Percentiles rank a stretch among this genome's conserved stretches.
Evolutionary conservation across 768 basidiomycete genomes (phyloP).

Genomic region (Rickenella mellea): DNA sequence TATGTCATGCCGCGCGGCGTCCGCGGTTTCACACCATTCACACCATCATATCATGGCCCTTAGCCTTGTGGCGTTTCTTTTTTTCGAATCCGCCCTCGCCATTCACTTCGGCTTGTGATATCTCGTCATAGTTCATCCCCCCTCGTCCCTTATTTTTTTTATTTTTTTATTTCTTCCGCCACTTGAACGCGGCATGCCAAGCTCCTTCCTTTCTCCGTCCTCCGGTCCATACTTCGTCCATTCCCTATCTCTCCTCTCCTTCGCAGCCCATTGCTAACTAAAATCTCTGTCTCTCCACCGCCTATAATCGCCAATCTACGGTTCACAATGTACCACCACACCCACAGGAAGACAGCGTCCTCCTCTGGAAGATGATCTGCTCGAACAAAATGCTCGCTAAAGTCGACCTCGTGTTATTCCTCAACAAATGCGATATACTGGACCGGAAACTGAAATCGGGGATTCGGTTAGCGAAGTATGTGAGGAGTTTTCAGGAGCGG

Average conservation of each 20-base stretch:
- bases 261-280: not conserved
- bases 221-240: not conserved
- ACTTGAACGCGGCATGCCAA: not conserved
- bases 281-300: not conserved
- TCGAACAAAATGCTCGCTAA: conserved; percentile 60
- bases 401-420: conserved; percentile 69
- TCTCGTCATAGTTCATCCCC: too few relatives aligned
- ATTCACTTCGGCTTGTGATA: too few relatives aligned
- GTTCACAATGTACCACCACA: not conserved
- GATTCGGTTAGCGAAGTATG: conserved; percentile 54
- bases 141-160: not conserved
- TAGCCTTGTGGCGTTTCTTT: too few relatives aligned
- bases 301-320: not conserved
- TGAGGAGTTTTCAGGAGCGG: conserved; percentile 61
- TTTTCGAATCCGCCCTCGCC: too few relatives aligned
- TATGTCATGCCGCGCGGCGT: too few relatives aligned
- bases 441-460: conserved; percentile 57
- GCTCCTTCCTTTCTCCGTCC: not conserved
- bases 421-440: conserved; percentile 77
- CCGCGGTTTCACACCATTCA: too few relatives aligned
- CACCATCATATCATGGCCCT: too few relatives aligned
- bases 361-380: conserved; percentile 67
- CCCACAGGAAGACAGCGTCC: conserved; percentile 62
- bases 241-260: conserved; percentile 1
- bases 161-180: not conserved